Conservation (phyloP, 331 rosid genomes). For the Phaseolus coccineus region DNA sequence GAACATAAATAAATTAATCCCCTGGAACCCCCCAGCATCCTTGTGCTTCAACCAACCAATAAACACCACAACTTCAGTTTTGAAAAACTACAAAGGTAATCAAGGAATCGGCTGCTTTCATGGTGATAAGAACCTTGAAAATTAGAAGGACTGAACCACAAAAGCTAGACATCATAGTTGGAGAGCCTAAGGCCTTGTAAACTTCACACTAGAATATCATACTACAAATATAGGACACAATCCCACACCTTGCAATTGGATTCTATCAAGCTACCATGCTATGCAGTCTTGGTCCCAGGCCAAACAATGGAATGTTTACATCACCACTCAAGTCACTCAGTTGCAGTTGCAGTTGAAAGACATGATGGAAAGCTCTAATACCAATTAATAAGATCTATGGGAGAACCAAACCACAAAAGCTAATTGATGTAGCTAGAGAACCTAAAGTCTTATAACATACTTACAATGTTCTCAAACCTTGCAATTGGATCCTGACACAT, state of each 20-base stretch:
- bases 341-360: not conserved
- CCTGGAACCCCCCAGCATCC: conserved; percentile 4
- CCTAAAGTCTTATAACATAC: not conserved
- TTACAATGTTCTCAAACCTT: not conserved
- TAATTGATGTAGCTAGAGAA: not conserved
- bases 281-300: not conserved
- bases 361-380: not conserved
- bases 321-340: not conserved
- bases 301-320: not conserved
- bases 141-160: not conserved
- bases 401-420: not conserved
- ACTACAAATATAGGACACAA: not conserved
- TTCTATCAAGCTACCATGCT: not conserved
- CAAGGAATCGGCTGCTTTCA: not conserved
- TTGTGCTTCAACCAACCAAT: not conserved
- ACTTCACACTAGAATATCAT: not conserved
- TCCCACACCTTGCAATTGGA: not conserved
- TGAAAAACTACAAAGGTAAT: not conserved
- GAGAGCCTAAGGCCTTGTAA: not conserved
- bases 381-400: not conserved
- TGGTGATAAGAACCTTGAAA: not conserved
- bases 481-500: not conserved
- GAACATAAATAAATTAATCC: not conserved
- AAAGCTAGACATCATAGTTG: not conserved
- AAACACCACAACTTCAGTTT: conserved; percentile 11